phyloP scores from a whole-genome alignment of 805 yeast species.

The Limtongia smithiae region DNA sequence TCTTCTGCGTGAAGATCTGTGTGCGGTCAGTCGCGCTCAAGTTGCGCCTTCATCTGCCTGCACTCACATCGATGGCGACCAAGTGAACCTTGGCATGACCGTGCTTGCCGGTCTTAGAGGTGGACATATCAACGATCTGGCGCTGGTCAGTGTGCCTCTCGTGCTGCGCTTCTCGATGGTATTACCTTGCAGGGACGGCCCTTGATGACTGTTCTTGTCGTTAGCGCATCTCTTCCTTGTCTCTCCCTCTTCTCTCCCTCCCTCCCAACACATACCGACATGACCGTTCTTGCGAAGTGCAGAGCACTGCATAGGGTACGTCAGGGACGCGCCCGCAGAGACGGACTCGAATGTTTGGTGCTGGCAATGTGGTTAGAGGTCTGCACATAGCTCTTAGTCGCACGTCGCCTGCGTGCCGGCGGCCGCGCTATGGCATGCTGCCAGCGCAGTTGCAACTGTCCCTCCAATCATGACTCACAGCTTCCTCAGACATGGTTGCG shows the following conservation, averaged over 20 bases:
- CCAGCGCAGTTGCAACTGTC: no score
- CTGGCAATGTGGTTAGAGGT: constrained; percentile 2
- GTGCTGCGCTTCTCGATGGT: not conserved
- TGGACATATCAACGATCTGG: constrained; percentile 94
- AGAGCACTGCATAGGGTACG: constrained; percentile 99
- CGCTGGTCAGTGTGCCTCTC: not conserved
- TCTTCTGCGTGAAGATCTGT: constrained; percentile 94
- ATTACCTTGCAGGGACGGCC: constrained; percentile 91
- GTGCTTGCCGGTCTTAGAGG: constrained; percentile 99
- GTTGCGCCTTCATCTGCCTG: not conserved
- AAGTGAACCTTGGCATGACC: constrained; percentile 99
- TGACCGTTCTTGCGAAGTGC: constrained; percentile 99
- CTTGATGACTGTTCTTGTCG: constrained; percentile 56
- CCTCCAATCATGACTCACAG: no score
- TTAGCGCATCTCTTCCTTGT: no score
- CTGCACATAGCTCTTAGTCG: not conserved
- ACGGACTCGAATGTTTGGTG: constrained; percentile 90
- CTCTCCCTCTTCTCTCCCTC: no score
- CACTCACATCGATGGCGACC: constrained; percentile 77
- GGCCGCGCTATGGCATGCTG: not conserved
- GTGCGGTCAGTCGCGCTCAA: not conserved
- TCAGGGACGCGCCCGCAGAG: constrained; percentile 97
- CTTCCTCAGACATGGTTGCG: constrained; percentile 41
- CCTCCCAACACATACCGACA: constrained; percentile 54
- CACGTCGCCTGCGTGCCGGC: not conserved